Evolutionary conservation across 805 yeast species (phyloP).

Genomic region (Barnettozyma wickerhamii): DNA sequence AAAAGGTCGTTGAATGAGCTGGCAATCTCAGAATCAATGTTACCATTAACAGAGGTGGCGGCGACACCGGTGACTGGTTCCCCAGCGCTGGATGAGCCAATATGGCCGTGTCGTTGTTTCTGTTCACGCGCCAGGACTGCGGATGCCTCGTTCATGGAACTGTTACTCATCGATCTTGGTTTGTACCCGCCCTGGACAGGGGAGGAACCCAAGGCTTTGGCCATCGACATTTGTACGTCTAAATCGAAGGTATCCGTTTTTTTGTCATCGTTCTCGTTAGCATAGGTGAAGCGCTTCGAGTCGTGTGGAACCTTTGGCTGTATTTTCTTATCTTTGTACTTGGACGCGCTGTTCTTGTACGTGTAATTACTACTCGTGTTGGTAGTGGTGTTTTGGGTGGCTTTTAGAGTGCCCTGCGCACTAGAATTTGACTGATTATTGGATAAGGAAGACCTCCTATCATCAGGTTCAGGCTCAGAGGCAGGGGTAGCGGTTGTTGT

Average conservation of each 20-base stretch:
- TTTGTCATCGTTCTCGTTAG: constrained; percentile 12
- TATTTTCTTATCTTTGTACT: constrained; percentile 19
- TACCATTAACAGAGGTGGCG: constrained; percentile 6
- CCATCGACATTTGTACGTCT: constrained; percentile 32
- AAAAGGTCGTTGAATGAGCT: constrained; percentile 27
- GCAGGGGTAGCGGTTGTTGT: constrained; percentile 24
- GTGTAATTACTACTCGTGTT: background rate
- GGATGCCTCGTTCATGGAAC: background rate
- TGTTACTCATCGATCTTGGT: constrained; percentile 1
- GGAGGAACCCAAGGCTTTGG: constrained; percentile 26
- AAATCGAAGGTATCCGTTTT: constrained; percentile 22
- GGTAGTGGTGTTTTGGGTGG: background rate
- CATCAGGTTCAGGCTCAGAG: constrained; percentile 44
- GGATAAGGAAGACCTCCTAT: constrained; percentile 39
- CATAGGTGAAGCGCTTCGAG: constrained; percentile 16
- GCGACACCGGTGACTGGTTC: constrained; percentile 6
- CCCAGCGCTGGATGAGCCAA: background rate
- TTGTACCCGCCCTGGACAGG: background rate
- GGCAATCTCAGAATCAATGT: constrained; percentile 18
- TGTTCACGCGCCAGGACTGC: background rate
- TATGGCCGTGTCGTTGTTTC: background rate
- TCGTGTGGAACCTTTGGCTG: constrained; percentile 18
- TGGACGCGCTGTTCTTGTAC: constrained; percentile 10
- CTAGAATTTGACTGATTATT: constrained; percentile 15
- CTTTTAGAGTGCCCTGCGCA: constrained; percentile 5